Conservation (phyloP, 1,284 basidiomycete genomes). For the Mycosarcoma mackinlayi region DNA sequence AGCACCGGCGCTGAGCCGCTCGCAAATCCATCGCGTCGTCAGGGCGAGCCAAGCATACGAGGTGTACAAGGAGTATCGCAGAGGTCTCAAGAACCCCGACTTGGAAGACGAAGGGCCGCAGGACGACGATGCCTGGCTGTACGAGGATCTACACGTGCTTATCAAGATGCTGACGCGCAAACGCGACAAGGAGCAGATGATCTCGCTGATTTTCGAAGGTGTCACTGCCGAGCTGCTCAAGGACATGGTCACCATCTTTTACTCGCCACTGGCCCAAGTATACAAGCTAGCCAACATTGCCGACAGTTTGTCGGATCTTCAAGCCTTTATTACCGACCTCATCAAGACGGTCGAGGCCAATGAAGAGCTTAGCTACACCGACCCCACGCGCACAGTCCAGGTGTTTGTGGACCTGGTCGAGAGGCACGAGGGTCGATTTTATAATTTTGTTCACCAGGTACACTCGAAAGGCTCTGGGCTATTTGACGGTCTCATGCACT, state of each 20-base stretch:
- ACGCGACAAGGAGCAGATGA: slow-evolving; percentile 89
- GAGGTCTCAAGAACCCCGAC: slow-evolving; percentile 55
- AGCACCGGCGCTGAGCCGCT: slow-evolving; percentile 71
- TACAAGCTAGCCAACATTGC: slow-evolving; percentile 97
- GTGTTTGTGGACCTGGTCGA: slow-evolving; percentile 92
- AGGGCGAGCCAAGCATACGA: slow-evolving; percentile 63
- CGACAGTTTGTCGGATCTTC: slow-evolving; percentile 89
- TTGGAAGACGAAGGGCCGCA: slow-evolving; percentile 74
- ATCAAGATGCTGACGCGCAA: slow-evolving; percentile 71
- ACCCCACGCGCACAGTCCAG: slow-evolving; percentile 87
- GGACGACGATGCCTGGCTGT: slow-evolving; percentile 67
- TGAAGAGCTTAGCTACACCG: slow-evolving; percentile 85
- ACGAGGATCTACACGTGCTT: slow-evolving; percentile 66
- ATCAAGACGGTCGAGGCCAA: slow-evolving; percentile 92
- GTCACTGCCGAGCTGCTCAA: slow-evolving; percentile 93
- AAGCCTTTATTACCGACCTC: slow-evolving; percentile 94
- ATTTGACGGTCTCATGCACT: slow-evolving; percentile 92
- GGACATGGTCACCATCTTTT: slow-evolving; percentile 99
- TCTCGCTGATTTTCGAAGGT: slow-evolving; percentile 95
- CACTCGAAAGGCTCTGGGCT: slow-evolving; percentile 95
- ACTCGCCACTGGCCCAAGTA: slow-evolving; percentile 95
- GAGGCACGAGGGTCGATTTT: slow-evolving; percentile 94
- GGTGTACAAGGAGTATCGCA: slow-evolving; percentile 59
- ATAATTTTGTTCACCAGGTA: slow-evolving; percentile 97
- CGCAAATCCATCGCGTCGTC: slow-evolving; percentile 63